Percentiles rank a stretch among this genome's conserved stretches.
Evolutionary conservation across 106 monocot genomes (phyloP).

Genomic region (Dendrobium chrysotoxum): DNA sequence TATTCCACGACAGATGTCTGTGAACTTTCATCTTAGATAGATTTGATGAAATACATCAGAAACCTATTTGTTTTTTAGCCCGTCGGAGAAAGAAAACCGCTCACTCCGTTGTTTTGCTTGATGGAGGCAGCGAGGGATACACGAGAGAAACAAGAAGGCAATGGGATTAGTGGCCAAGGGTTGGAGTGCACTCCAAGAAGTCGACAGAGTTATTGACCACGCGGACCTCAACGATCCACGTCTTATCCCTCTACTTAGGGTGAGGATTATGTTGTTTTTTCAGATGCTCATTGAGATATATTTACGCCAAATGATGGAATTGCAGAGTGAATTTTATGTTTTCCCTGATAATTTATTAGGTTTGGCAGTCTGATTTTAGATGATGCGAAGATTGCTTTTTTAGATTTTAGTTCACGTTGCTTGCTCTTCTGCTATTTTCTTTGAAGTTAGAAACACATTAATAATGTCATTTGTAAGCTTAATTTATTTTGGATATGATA

Average conservation of each 20-base stretch:
- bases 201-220: conserved; percentile 86
- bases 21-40: background rate
- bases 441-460: background rate
- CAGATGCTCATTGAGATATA: background rate
- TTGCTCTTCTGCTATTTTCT: background rate
- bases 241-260: conserved; percentile 85
- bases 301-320: background rate
- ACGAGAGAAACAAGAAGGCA: conserved; percentile 85
- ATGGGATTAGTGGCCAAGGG: conserved; percentile 96
- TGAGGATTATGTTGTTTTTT: conserved; percentile 15
- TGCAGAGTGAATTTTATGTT: background rate
- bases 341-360: background rate
- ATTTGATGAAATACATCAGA: background rate
- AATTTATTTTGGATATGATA: background rate
- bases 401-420: background rate
- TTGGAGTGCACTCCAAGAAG: conserved; percentile 88
- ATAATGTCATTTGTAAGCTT: background rate
- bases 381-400: background rate
- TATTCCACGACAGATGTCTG: background rate
- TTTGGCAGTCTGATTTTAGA: background rate
- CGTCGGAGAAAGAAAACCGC: background rate
- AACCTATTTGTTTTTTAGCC: background rate
- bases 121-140: conserved; percentile 58
- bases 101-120: background rate
- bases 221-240: conserved; percentile 67